These are phyloP conservation scores for Parafenestella ontariensis DNA, from an alignment of 2,329 filamentous ascomycete genomes.

Conservation along the genomic window DNA sequence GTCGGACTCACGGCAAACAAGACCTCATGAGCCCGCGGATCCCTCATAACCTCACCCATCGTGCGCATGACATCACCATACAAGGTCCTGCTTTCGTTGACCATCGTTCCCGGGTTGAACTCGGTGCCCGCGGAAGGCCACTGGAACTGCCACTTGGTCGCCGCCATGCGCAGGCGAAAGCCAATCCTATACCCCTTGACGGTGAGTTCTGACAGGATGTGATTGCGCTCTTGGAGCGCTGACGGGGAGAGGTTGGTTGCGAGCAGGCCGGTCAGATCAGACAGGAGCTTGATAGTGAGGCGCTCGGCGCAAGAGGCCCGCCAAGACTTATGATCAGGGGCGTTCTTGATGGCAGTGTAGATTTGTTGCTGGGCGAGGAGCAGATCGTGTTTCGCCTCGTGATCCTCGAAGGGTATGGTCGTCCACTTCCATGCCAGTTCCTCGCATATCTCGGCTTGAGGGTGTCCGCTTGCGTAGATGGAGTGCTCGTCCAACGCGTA, in stretches of 20 bases:
- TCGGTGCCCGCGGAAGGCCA: slow-evolving; percentile 16
- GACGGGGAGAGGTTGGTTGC: slow-evolving; percentile 1
- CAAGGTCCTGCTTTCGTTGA: slow-evolving; percentile 26
- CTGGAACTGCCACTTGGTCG: slow-evolving; percentile 21
- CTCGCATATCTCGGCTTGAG: slow-evolving; percentile 3
- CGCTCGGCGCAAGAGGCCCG: slow-evolving; percentile 10
- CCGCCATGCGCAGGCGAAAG: slow-evolving; percentile 27
- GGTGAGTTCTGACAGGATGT: slow-evolving; percentile 23
- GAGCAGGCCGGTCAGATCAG: slow-evolving; percentile 1
- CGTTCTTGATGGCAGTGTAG: slow-evolving; percentile 21
- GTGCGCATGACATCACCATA: slow-evolving; percentile 20
- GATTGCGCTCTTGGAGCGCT: slow-evolving; percentile 10
- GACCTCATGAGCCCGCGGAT: slow-evolving; percentile 16
- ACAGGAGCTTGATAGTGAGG: slow-evolving; percentile 3
- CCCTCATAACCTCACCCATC: slow-evolving; percentile 7
- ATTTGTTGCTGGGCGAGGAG: slow-evolving; percentile 18
- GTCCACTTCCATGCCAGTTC: slow-evolving; percentile 12
- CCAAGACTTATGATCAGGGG: slow-evolving; percentile 13
- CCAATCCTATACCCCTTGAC: slow-evolving; percentile 31
- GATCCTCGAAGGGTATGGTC: neutral
- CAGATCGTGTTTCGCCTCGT: slow-evolving; percentile 12
- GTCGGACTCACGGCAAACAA: slow-evolving; percentile 25
- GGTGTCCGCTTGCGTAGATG: slow-evolving; percentile 14
- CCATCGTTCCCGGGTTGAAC: slow-evolving; percentile 17
- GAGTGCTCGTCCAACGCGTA: slow-evolving; percentile 21